Evolutionary conservation across 129 eudicot species (phyloP), one percentile per base, ranked within the genome.

Genomic region (Kitagawia praeruptora): DNA sequence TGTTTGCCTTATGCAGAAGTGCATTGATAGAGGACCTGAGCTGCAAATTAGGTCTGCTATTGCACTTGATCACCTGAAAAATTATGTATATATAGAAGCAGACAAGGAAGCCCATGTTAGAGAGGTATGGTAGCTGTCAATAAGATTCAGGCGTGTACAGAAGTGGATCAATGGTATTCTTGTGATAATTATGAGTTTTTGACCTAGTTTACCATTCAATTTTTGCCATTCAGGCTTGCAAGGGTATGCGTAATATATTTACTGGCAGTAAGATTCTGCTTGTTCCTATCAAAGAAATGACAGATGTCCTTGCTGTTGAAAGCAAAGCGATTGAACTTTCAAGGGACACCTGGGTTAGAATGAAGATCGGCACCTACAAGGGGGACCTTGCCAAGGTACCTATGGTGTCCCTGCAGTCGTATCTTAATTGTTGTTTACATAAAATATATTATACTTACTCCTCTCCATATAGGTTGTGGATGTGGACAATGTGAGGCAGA

Each of bases 41-140:
- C 67, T 95, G 90, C 96, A 95, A 83, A 95, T 95, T 75, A 87
- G 95, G 73, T 87, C 99, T 5, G 97, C 75, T 67, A 81, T 95
- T 84, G 99, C 99, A 44, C 97, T 95, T 84, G 99, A 95, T 83
- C 99, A 95, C 85, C 86, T 95, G 46, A 92, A 95, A 85, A 92
- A 92, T 77, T 95, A 90, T 74, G 76, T 95, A 75, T 95, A 95
- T 75, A 83, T 95, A 38, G 97, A 95, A 80, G 99, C 99, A 69
- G 99, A 95, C 83, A 95, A 95, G 84, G 99, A 95, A 87, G 94
- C 99, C 81, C 99, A 95, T 86, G 99, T 95, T 72, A 89, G 84
- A 84, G 98, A 95, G 96, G 98, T 95, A 80, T 74, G 87, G 41
- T 27, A 21, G 40, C 27, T n/a, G 21, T 42, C 66, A 28, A 45